Base-by-base conservation (phyloP, 1,284 basidiomycete species). In the Ganoderma leucocontextum region DNA sequence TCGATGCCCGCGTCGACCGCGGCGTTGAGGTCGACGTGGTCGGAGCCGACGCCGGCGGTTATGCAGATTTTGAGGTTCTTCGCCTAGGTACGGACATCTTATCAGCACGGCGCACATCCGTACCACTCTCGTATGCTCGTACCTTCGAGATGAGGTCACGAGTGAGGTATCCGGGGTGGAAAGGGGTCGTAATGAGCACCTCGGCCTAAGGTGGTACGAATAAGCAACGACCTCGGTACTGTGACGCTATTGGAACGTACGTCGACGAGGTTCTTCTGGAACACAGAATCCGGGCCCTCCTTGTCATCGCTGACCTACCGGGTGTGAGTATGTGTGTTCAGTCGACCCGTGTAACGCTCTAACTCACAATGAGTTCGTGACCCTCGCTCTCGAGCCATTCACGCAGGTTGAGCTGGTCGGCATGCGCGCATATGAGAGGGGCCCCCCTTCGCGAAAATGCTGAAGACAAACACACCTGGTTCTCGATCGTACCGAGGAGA, bases 21-120 rank as follows among this genome's bases (percentile, higher is more conserved):
- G 33, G 93, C 93, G 77, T 97, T 91, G 65, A 98, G 87, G 80
- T 98, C 95, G 76, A 98, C 90, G 82, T 96, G 95, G 83, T 97
- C 96, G 39, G 95, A 96, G 15, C 96, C 96, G 60, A 98, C 96
- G 82, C 96, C 96, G 64, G 96, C 96, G 12, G 96, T 98, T 76
- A 98, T 88, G 77, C 93, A 95, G 71, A 97, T 82, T 84, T 96
- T 97, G 76, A 99, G 89, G 77, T 97, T 97, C 82, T 92, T 92
- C 44, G 96, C 95, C 86, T 94, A 57, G 12, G 39, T 25, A 44
- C 15, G 19, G 33, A n/a, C 12, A 4, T 1, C 6, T 15, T 12
- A 4, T 57, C 53, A 68, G 55, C 8, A 35, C 13, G n/a, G 29
- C 19, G 17, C 17, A n/a, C n/a, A n/a, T 6, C 41, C 29, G 6